Base-by-base conservation (phyloP, 345 rosid species). In the Lepidium africanum region DNA sequence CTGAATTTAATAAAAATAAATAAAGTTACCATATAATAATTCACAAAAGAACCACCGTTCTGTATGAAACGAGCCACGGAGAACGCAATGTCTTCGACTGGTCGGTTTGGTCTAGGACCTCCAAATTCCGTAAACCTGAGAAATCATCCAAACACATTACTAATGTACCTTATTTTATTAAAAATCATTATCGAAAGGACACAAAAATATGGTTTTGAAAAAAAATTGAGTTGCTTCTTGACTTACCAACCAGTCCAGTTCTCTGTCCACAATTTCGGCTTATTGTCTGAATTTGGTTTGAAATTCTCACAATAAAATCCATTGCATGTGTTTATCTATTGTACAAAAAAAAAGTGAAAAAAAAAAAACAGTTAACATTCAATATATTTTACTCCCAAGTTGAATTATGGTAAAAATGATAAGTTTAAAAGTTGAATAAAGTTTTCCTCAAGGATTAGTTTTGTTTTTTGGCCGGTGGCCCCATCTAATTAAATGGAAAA, bases 261-360 rank as follows among this genome's bases (percentile, higher is more conserved):
- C 77, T 87, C 96, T 4, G 96, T 90, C 91, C 91, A 90, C 85
- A 90, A 82, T 78, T 87, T 87, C 11, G 94, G 94, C 41, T 87
- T 87, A 41, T 81, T 77, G 30, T 42, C 71, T 47, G 71, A 61
- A 68, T 85, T 87, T 41, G 96, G 93, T 10, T 75, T 48, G 78
- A 85, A 89, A 59, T 70, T 65, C 56, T 89, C 92, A 2, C 96
- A 87, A 68, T 89, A 89, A 76, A 81, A 89, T n/a, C 87, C 96
- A 71, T 89, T 89, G 84, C 96, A 89, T 50, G 93, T 73, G 65
- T 89, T 77, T 47, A 89, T 87, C 96, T 89, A 70, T 59, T 11
- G 58, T 41, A 54, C 23, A 54, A 3, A 7, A 8, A 13, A 35
- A 35, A 15, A 27, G 32, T 27, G 5, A 8, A 16, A 33, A 14